Evolutionary conservation across 495 filamentous ascomycete genomes (phyloP).

Genomic region (Chlorociboria aeruginascens): DNA sequence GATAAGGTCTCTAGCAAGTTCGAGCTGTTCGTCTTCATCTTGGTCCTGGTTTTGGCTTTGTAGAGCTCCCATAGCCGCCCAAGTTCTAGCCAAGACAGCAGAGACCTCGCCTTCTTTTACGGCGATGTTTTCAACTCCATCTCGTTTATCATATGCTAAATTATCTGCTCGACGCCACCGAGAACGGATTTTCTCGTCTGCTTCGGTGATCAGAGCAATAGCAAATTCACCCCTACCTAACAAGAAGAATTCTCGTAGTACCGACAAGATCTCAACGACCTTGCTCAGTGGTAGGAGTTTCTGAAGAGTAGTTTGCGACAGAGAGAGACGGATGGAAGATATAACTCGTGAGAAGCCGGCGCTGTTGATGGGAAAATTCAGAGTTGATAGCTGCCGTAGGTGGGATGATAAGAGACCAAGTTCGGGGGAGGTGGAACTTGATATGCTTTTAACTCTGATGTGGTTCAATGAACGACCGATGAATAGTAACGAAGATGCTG

Average conservation of each 20-base stretch:
- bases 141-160: slow-evolving; percentile 37
- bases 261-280: slow-evolving; percentile 61
- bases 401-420: slow-evolving; percentile 60
- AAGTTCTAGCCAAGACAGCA: slow-evolving; percentile 59
- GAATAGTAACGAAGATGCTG: slow-evolving; percentile 77
- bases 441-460: slow-evolving; percentile 38
- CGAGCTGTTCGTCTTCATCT: slow-evolving; percentile 59
- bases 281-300: slow-evolving; percentile 64
- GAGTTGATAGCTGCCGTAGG: slow-evolving; percentile 53
- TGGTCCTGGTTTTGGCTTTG: slow-evolving; percentile 61
- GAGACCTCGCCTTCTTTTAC: slow-evolving; percentile 83
- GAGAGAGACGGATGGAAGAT: slow-evolving; percentile 60
- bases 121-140: slow-evolving; percentile 40
- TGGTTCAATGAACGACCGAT: slow-evolving; percentile 83
- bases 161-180: slow-evolving; percentile 43
- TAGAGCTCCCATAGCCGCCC: slow-evolving; percentile 62
- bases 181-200: slow-evolving; percentile 56
- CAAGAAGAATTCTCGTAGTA: slow-evolving; percentile 79
- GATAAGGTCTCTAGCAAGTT: slow-evolving; percentile 67
- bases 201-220: slow-evolving; percentile 70
- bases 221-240: slow-evolving; percentile 86
- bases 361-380: slow-evolving; percentile 62
- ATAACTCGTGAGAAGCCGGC: slow-evolving; percentile 58
- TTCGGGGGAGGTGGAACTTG: slow-evolving; percentile 36
- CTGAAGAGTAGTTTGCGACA: slow-evolving; percentile 71